Evolutionary conservation across 1,139 yeast genomes (phyloP).

Genomic region (Pichia sp.): DNA sequence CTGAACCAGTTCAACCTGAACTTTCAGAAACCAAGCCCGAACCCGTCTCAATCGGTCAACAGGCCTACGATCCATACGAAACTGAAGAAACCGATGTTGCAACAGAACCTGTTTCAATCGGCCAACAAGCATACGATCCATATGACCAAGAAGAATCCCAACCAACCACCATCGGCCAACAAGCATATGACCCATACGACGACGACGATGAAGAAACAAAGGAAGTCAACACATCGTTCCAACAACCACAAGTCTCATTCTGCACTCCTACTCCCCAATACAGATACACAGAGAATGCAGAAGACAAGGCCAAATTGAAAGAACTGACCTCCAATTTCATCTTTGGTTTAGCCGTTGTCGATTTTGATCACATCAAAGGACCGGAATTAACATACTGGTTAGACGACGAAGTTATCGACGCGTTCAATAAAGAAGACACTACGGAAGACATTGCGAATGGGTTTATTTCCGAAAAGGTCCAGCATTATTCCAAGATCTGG

Average conservation of each 20-base stretch:
- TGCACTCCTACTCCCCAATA: conserved; percentile 9
- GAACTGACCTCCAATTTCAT: conserved; percentile 33
- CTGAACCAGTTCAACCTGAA: no score
- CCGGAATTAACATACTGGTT: conserved; percentile 96
- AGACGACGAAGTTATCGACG: conserved; percentile 52
- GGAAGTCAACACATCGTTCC: background rate
- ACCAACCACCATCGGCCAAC: background rate
- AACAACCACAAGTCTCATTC: background rate
- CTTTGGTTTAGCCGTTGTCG: conserved; percentile 86
- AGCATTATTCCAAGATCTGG: conserved; percentile 55
- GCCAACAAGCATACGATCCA: background rate
- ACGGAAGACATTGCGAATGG: conserved; percentile 9
- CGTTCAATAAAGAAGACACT: conserved; percentile 21
- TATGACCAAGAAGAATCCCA: background rate
- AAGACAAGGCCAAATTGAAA: background rate
- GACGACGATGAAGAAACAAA: background rate
- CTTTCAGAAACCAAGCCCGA: background rate
- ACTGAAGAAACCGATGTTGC: background rate
- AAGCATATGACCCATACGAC: background rate
- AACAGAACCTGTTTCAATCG: background rate
- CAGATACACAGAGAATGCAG: conserved; percentile 10
- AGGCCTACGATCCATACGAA: conserved; percentile 1
- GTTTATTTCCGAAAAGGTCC: conserved; percentile 29
- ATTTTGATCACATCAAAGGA: conserved; percentile 91
- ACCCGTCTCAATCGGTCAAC: background rate